Base-by-base conservation (phyloP, 2,329 filamentous ascomycete species). In the Drechslerella stenobrocha region DNA sequence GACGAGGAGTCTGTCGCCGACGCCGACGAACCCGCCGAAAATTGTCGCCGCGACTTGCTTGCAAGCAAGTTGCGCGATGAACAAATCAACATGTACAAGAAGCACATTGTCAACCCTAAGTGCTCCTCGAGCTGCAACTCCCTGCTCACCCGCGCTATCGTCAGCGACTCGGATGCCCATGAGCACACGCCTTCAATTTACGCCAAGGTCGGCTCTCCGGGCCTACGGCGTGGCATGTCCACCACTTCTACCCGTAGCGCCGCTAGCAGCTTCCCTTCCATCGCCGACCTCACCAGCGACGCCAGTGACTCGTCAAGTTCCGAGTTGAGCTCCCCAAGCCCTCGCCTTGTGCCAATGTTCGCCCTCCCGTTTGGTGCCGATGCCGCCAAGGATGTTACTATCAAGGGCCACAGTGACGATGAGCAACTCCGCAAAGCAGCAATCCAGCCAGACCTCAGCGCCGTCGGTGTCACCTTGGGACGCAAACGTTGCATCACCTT, bases 401-500 rank as follows among this genome's bases (percentile, higher is more conserved):
- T 70, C 75, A 55, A 72, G 72, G 50, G 63, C 46, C 46, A 76
- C 64, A 74, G 76, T 52, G 44, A 74, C 46, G 63, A 70, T 20
- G 73, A 75, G 48, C 34, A 37, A 18, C 70, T 75, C 51, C 70
- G 64, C 58, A 72, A 65, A 24, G 71, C 61, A 44, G 32, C 52
- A 28, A 42, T 50, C n/a, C 55, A 60, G 26, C 11, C 63, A 15
- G 74, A 73, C 34, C 81, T 80, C 58, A 83, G 87, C 73, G 79
- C 82, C 11, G 79, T 80, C 30, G 79, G 87, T 0, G 85, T 87
- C 74, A 82, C 81, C 8, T 77, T 86, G 52, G 86, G 85, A 48
- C 87, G 89, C 74, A 96, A 91, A 78, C 84, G 91, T 66, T 92
- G 89, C 76, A 96, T 97, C 72, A 92, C 88, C 65, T 97, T 97